These are phyloP conservation scores for Plasmodium malariae DNA, from an alignment of 169 alveolate species.

Conservation along the genomic window DNA sequence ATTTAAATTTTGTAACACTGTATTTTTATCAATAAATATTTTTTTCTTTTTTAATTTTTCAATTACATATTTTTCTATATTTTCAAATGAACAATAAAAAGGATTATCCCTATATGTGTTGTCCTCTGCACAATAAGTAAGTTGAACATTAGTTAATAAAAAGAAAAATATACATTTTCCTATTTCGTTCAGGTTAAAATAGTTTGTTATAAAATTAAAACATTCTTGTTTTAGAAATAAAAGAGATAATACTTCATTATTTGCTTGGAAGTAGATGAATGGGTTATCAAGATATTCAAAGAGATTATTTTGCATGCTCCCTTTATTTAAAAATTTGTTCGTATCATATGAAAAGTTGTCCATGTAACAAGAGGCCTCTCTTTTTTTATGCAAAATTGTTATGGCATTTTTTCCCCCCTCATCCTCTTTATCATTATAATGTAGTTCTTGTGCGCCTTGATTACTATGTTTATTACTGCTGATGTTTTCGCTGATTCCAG, in stretches of 20 bases:
- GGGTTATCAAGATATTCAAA: constrained; percentile 45
- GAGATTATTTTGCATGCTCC: neutral
- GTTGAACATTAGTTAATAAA: constrained; percentile 42
- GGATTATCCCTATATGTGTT: constrained; percentile 10
- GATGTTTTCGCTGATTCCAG: too few relatives aligned
- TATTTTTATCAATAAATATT: constrained; percentile 54
- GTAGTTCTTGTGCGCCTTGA: too few relatives aligned
- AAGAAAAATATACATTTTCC: constrained; percentile 29
- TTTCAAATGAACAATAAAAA: constrained; percentile 33
- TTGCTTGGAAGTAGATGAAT: constrained; percentile 54
- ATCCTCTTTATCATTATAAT: too few relatives aligned
- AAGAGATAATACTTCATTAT: constrained; percentile 24
- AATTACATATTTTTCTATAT: constrained; percentile 53
- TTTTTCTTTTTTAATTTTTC: constrained; percentile 42
- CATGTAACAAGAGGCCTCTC: neutral
- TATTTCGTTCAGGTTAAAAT: constrained; percentile 40
- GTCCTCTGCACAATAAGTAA: constrained; percentile 26
- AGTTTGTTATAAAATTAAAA: constrained; percentile 36
- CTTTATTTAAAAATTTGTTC: neutral
- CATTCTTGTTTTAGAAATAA: constrained; percentile 55
- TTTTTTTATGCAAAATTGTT: neutral
- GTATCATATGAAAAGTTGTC: neutral
- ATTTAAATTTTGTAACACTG: constrained; percentile 65
- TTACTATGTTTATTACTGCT: too few relatives aligned
- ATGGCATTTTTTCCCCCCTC: neutral